phyloP scores from a whole-genome alignment of 495 filamentous ascomycete genomes.

The Penicillium arizonense region DNA sequence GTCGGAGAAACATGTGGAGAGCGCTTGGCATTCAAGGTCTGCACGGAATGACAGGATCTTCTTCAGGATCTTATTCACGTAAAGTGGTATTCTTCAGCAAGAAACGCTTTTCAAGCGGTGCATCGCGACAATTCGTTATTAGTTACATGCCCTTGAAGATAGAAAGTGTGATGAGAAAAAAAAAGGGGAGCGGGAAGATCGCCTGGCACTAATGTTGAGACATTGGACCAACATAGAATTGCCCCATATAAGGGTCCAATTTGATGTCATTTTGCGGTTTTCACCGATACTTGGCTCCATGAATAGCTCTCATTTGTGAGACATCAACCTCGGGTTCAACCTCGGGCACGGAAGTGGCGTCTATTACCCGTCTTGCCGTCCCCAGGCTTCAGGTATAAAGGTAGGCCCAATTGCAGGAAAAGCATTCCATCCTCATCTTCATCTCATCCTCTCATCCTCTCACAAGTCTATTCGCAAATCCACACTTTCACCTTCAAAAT shows the following conservation, averaged over 20 bases:
- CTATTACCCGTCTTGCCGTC: background rate
- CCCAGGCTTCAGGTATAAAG: background rate
- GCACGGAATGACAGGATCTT: background rate
- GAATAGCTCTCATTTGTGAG: background rate
- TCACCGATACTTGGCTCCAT: background rate
- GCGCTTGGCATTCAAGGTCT: background rate
- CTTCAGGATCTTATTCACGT: too few relatives aligned
- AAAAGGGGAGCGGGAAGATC: background rate
- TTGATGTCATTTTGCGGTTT: slow-evolving; percentile 2
- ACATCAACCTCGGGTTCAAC: background rate
- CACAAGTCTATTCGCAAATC: background rate
- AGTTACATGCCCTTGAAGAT: too few relatives aligned
- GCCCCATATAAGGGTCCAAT: background rate
- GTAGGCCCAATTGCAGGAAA: background rate
- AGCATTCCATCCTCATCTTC: background rate
- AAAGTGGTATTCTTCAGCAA: too few relatives aligned
- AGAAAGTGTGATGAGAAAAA: too few relatives aligned
- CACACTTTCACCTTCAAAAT: slow-evolving; percentile 12
- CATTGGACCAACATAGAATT: background rate
- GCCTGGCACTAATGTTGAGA: background rate
- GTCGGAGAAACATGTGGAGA: slow-evolving; percentile 8
- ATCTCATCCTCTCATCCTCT: background rate
- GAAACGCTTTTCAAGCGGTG: too few relatives aligned
- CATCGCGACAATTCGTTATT: too few relatives aligned
- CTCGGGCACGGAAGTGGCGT: slow-evolving; percentile 1